phyloP scores from a whole-genome alignment of 352 stramenopile species.

The Globisporangium paddicum region DNA sequence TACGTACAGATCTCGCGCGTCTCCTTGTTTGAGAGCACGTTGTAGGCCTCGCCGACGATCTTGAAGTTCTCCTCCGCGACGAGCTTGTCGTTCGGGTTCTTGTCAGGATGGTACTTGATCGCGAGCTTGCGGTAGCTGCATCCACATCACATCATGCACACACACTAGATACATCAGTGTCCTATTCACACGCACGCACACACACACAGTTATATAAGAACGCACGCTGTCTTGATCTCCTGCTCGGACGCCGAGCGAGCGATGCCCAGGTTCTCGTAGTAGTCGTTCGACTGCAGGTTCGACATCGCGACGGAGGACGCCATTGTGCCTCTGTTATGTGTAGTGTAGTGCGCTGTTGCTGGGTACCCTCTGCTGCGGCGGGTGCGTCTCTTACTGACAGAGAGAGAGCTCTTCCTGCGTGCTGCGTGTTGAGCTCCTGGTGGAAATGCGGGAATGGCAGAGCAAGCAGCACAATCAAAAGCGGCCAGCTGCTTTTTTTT shows the following conservation, averaged over 20 bases:
- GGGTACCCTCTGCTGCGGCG: not conserved
- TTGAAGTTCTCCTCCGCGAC: constrained; percentile 92
- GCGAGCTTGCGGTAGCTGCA: constrained; percentile 87
- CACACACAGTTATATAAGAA: not conserved
- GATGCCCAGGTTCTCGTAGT: constrained; percentile 86
- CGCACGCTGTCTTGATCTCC: constrained; percentile 85
- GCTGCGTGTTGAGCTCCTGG: too few species aligned
- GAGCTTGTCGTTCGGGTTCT: constrained; percentile 84
- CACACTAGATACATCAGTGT: not conserved
- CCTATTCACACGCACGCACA: not conserved
- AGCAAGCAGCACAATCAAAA: not conserved
- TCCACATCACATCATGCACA: not conserved
- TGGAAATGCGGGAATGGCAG: not conserved
- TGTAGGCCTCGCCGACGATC: constrained; percentile 92
- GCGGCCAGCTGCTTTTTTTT: not conserved
- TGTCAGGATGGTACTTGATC: constrained; percentile 93
- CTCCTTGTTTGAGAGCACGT: constrained; percentile 90
- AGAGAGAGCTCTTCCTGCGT: not conserved
- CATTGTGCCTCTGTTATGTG: not conserved
- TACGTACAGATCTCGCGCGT: constrained; percentile 85
- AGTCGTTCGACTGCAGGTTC: constrained; percentile 70
- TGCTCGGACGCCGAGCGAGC: constrained; percentile 54
- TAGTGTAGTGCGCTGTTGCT: not conserved
- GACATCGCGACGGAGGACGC: constrained; percentile 17
- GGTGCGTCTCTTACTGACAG: not conserved